phyloP scores from a whole-genome alignment of 306 rosid species.

The Abrus precatorius region DNA sequence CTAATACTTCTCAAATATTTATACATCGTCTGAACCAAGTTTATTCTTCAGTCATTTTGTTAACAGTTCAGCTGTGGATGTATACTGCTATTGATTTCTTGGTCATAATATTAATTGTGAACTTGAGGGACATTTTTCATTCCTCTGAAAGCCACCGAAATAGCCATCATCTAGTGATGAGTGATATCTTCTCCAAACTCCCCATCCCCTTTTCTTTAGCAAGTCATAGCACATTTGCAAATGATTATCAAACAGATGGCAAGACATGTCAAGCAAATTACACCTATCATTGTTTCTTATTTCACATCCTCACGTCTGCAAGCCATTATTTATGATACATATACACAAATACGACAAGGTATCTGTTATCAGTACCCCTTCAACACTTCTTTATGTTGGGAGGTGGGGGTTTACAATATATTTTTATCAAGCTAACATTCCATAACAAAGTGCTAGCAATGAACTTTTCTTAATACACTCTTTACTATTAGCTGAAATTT shows the following conservation, averaged over 20 bases:
- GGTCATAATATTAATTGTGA: background rate
- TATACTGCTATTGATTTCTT: background rate
- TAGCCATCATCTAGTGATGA: background rate
- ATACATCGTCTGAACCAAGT: no score
- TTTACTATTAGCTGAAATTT: no score
- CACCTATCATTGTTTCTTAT: slow-evolving; percentile 40
- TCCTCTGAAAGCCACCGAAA: slow-evolving; percentile 12
- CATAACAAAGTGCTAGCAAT: no score
- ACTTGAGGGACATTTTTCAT: background rate
- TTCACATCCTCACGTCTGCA: slow-evolving; percentile 44
- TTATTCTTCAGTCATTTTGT: background rate
- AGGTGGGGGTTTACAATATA: background rate
- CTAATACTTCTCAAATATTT: no score
- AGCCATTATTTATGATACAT: slow-evolving; percentile 40
- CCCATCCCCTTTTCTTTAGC: background rate
- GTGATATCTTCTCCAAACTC: slow-evolving; percentile 12
- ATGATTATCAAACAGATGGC: slow-evolving; percentile 17
- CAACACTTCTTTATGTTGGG: background rate
- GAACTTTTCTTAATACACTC: no score
- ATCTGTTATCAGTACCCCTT: slow-evolving; percentile 18
- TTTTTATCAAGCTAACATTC: no score
- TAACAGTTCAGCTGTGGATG: background rate
- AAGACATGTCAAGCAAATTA: slow-evolving; percentile 28
- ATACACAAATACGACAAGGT: slow-evolving; percentile 31
- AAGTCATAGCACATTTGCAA: background rate